Evolutionary conservation across 169 alveolate genomes (phyloP), one percentile per base, ranked within the genome.

Genomic region (Eimeria acervulina): DNA sequence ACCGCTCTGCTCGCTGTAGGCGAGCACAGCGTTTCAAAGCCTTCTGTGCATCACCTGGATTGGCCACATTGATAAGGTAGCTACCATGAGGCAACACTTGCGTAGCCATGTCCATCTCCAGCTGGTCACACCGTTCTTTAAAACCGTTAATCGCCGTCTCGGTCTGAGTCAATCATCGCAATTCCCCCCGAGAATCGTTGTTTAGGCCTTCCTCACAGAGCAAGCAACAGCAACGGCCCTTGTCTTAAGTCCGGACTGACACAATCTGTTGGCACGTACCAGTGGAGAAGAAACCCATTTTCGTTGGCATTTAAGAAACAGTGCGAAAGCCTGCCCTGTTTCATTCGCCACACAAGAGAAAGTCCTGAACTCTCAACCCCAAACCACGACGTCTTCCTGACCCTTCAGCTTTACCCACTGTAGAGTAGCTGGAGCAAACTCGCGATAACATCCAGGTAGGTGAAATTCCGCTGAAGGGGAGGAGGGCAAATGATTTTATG

Each of bases 71-170:
- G 51, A 98, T 98, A 95, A 98, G 96, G 90, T 98, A 98, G 23
- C 99, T 97, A 12, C 99, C 99, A 89, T 98, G 99, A 2, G 99
- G 99, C 63, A 98, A 95, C 66, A 98, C 96, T 84, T 94, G 98
- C 55, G 38, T 52, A 36, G 93, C 94, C 83, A 84, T 84, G 80
- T 97, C 98, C 52, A 97, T 96, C n/a, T 95, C 94, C 61, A 96
- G 95, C 84, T 76, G 96, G 66, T 90, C 96, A 40, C 97, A 95
- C 72, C 94, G 92, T 63, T 96, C 97, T 40, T 97, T 96, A 87
- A 98, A 98, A 23, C 95, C 96, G 42, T 81, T 95, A 36, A 97
- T 97, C 44, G 97, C 97, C 72, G 95, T 95, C 52, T 80, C 95
- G 59, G 97, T 96, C 96, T 90, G 63, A 59, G 40, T 7, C 83